A percentile compares a stretch with the other conserved stretches of the same genome.
phyloP scores from a whole-genome alignment of 139 green algal species.

The Chlorella sp. region DNA sequence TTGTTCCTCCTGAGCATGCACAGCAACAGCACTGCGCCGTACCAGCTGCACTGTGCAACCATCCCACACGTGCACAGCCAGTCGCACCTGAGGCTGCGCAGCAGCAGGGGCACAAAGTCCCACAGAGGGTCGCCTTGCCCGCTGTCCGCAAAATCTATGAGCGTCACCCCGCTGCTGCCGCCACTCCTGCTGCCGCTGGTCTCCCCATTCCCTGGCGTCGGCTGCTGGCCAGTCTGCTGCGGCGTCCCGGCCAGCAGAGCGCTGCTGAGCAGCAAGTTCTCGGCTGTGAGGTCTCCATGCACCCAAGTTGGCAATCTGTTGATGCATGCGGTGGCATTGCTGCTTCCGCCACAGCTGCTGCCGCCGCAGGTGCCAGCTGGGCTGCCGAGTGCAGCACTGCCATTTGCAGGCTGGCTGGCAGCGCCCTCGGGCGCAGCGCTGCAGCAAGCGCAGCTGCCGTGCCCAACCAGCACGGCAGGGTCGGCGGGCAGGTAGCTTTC shows the following conservation, averaged over 20 bases:
- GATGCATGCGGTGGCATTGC: too few species aligned
- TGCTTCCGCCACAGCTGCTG: not conserved
- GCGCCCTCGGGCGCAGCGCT: not conserved
- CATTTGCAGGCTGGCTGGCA: not conserved
- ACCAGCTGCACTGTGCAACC: too few species aligned
- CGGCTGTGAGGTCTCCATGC: constrained; percentile 50
- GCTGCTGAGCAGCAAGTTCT: constrained; percentile 44
- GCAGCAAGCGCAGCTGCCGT: not conserved
- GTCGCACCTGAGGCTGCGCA: constrained; percentile 28
- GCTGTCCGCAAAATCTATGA: constrained; percentile 57
- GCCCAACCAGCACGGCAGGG: constrained; percentile 19
- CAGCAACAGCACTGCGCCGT: too few species aligned
- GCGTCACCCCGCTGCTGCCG: not conserved
- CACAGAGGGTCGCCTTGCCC: constrained; percentile 56
- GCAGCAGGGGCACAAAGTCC: constrained; percentile 48
- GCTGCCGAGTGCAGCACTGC: not conserved
- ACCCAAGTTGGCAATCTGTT: constrained; percentile 35
- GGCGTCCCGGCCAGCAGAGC: not conserved
- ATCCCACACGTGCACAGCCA: too few species aligned
- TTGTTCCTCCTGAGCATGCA: too few species aligned
- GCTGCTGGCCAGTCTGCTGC: not conserved
- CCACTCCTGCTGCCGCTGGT: not conserved
- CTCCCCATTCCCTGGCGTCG: not conserved
- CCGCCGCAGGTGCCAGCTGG: not conserved
- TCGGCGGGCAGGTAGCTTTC: constrained; percentile 21